Conservation (phyloP, 768 basidiomycete species). For the Pleurotus cornucopiae region DNA sequence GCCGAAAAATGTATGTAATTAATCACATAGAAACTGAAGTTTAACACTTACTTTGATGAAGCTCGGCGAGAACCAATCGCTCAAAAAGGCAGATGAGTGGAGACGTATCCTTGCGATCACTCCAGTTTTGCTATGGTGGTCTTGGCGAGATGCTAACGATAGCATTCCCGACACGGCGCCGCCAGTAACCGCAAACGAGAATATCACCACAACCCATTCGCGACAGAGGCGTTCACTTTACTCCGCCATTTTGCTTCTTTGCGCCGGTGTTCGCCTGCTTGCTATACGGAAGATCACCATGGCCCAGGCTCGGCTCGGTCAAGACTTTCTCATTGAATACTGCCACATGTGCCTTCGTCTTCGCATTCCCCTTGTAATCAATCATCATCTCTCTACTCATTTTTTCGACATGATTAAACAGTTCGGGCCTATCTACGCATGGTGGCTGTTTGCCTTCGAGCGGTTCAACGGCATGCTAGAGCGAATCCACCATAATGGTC, state of each 20-base stretch:
- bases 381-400: slow-evolving; percentile 26
- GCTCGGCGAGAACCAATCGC: slow-evolving; percentile 26
- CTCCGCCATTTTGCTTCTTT: slow-evolving; percentile 5
- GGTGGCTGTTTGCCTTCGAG: slow-evolving; percentile 33
- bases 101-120: slow-evolving; percentile 17
- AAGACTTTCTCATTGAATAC: slow-evolving; percentile 19
- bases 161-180: slow-evolving; percentile 15
- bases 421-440: slow-evolving; percentile 27
- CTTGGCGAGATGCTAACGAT: slow-evolving; percentile 19
- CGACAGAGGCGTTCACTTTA: slow-evolving; percentile 12
- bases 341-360: slow-evolving; percentile 12
- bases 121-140: slow-evolving; percentile 23
- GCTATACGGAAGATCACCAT: slow-evolving; percentile 16
- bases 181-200: slow-evolving; percentile 15
- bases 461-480: slow-evolving; percentile 29
- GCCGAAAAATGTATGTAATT: slow-evolving; percentile 25
- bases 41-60: slow-evolving; percentile 1
- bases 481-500: slow-evolving; percentile 25
- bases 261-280: slow-evolving; percentile 14
- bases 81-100: slow-evolving; percentile 31
- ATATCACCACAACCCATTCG: slow-evolving; percentile 11
- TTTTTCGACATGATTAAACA: slow-evolving; percentile 15
- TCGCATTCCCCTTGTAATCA: slow-evolving; percentile 15
- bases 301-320: slow-evolving; percentile 17
- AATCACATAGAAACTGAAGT: background rate